Percentiles rank a stretch among this genome's conserved stretches.
These are phyloP conservation scores for Cercospora sp. DNA, from an alignment of 2,329 filamentous ascomycete species.

Conservation along the genomic window DNA sequence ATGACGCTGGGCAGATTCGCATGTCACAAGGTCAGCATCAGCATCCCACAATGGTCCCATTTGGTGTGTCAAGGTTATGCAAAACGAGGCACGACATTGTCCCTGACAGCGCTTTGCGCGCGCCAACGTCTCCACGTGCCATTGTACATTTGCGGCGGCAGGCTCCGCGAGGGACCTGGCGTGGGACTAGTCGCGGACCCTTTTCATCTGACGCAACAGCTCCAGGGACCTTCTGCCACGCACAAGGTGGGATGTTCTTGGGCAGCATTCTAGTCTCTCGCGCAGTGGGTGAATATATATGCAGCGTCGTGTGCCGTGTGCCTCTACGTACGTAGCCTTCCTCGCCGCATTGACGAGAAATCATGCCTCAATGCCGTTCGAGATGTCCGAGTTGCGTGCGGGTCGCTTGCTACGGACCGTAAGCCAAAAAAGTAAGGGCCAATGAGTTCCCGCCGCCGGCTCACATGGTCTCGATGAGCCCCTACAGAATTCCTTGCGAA, in stretches of 20 bases:
- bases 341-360: background rate
- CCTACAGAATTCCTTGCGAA: slow-evolving; percentile 5
- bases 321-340: background rate
- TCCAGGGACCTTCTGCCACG: background rate
- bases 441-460: background rate
- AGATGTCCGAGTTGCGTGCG: background rate
- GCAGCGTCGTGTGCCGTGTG: background rate
- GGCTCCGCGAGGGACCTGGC: background rate
- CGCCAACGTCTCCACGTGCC: background rate
- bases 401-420: background rate
- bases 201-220: background rate
- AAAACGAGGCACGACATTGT: background rate
- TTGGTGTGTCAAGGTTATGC: background rate
- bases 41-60: background rate
- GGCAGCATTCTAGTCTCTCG: background rate
- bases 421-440: background rate
- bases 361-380: background rate
- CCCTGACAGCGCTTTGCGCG: background rate
- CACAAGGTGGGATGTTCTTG: background rate
- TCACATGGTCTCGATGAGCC: background rate
- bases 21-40: background rate
- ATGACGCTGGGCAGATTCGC: background rate
- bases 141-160: background rate
- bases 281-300: background rate
- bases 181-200: background rate